Evolutionary conservation across 306 rosid genomes (phyloP).

Genomic region (Ammopiptanthus mongolicus): DNA sequence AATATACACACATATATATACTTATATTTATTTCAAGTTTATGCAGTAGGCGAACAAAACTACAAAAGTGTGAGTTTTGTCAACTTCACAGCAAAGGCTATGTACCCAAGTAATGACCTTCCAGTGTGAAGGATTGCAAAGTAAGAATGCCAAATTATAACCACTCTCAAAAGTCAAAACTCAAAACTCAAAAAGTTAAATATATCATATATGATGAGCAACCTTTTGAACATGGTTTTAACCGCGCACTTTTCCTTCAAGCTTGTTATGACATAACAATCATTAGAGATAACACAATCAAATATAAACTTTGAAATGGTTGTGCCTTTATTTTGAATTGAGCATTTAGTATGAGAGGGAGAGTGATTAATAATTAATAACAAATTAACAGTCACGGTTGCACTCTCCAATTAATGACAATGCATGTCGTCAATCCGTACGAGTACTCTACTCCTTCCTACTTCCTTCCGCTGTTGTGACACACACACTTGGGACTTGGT

Average conservation of each 20-base stretch:
- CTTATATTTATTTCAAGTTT: not conserved
- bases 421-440: slow-evolving; percentile 64
- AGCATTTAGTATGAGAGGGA: not conserved
- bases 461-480: slow-evolving; percentile 24
- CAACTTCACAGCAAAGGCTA: slow-evolving; percentile 34
- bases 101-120: not conserved
- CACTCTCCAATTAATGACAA: slow-evolving; percentile 28
- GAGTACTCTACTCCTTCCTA: slow-evolving; percentile 17
- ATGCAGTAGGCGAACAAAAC: not conserved
- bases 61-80: slow-evolving; percentile 14
- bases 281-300: not conserved
- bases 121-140: not conserved
- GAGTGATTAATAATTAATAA: not conserved
- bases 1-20: not conserved
- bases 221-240: not conserved
- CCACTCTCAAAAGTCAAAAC: not conserved
- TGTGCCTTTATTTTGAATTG: not conserved
- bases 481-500: slow-evolving; percentile 1
- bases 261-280: not conserved
- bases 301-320: not conserved
- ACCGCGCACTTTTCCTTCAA: not conserved
- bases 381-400: slow-evolving; percentile 12
- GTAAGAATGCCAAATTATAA: not conserved
- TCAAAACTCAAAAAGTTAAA: not conserved
- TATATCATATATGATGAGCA: not conserved